Evolutionary conservation across 768 basidiomycete genomes (phyloP).

Genomic region (Termitomyces sp.): DNA sequence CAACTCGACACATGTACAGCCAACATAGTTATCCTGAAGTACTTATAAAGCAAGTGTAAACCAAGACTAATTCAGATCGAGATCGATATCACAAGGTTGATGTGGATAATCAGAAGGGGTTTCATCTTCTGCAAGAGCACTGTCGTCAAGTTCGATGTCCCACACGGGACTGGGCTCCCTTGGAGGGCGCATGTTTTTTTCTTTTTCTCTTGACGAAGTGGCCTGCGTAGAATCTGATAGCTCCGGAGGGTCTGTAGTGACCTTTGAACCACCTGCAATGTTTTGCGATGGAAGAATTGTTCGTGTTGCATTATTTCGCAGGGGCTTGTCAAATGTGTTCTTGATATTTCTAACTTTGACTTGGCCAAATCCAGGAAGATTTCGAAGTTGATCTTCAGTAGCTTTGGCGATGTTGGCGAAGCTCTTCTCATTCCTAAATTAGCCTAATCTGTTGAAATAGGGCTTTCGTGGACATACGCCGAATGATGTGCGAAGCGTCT

Average conservation of each 20-base stretch:
- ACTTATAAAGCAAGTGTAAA: background rate
- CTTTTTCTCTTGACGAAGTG: conserved; percentile 13
- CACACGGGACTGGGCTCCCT: conserved; percentile 56
- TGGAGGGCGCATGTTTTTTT: conserved; percentile 14
- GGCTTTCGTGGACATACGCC: conserved; percentile 54
- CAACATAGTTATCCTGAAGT: background rate
- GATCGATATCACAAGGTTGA: conserved; percentile 38
- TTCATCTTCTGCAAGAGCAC: conserved; percentile 3
- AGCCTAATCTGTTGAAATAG: background rate
- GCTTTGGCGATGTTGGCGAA: conserved; percentile 78
- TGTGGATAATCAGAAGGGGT: conserved; percentile 14
- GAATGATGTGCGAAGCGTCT: conserved; percentile 86
- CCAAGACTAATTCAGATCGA: conserved; percentile 32
- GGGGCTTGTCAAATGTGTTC: conserved; percentile 87
- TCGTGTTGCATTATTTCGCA: conserved; percentile 62
- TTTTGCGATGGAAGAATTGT: conserved; percentile 28
- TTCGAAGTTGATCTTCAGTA: conserved; percentile 66
- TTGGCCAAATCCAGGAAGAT: conserved; percentile 89
- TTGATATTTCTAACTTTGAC: conserved; percentile 89
- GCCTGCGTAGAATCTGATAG: background rate
- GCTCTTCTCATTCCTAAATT: conserved; percentile 43
- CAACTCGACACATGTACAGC: background rate
- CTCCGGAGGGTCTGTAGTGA: background rate
- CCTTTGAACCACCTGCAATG: conserved; percentile 6
- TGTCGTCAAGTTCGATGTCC: conserved; percentile 58